These are phyloP conservation scores for Phyllosticta citrichinensis DNA, from an alignment of 2,329 filamentous ascomycete genomes.

Conservation along the genomic window DNA sequence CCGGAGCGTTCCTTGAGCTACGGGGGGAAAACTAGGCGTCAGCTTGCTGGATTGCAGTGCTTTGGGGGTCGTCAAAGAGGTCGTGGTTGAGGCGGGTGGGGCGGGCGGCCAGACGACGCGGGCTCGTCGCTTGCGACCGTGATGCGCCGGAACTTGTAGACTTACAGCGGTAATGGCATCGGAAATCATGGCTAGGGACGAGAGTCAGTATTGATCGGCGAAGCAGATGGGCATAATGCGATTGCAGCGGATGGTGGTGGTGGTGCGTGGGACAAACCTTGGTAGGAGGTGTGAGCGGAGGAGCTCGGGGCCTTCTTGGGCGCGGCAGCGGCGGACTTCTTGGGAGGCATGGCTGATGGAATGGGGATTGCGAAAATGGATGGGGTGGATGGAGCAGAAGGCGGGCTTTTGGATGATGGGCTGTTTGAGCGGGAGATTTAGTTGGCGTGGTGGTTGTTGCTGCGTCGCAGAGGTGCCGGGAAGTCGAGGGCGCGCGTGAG, in stretches of 20 bases:
- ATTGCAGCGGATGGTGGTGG: slow-evolving; percentile 32
- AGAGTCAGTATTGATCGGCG: slow-evolving; percentile 46
- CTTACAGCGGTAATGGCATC: slow-evolving; percentile 61
- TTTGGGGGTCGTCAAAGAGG: slow-evolving; percentile 16
- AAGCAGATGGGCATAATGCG: slow-evolving; percentile 32
- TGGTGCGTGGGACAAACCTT: slow-evolving; percentile 44
- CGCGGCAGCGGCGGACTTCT: slow-evolving; percentile 48
- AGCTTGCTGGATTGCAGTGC: slow-evolving; percentile 28
- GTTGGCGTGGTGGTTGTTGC: not conserved
- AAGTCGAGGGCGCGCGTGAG: slow-evolving; percentile 6
- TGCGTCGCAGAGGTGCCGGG: slow-evolving; percentile 2
- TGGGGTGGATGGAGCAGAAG: slow-evolving; percentile 18
- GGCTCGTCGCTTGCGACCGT: slow-evolving; percentile 26
- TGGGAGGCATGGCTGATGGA: slow-evolving; percentile 50
- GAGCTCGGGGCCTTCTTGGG: slow-evolving; percentile 48
- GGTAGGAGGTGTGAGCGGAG: slow-evolving; percentile 53
- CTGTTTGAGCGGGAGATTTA: not conserved
- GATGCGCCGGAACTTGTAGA: slow-evolving; percentile 43
- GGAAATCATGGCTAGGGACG: slow-evolving; percentile 58
- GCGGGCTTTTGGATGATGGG: slow-evolving; percentile 27
- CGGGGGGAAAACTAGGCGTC: slow-evolving; percentile 35
- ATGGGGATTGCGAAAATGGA: slow-evolving; percentile 8
- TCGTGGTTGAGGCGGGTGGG: slow-evolving; percentile 19
- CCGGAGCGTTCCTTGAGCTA: slow-evolving; percentile 63
- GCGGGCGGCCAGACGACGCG: slow-evolving; percentile 23